These are phyloP conservation scores for Gliomastix tumulicola DNA, from an alignment of 2,329 filamentous ascomycete genomes.

Conservation along the genomic window DNA sequence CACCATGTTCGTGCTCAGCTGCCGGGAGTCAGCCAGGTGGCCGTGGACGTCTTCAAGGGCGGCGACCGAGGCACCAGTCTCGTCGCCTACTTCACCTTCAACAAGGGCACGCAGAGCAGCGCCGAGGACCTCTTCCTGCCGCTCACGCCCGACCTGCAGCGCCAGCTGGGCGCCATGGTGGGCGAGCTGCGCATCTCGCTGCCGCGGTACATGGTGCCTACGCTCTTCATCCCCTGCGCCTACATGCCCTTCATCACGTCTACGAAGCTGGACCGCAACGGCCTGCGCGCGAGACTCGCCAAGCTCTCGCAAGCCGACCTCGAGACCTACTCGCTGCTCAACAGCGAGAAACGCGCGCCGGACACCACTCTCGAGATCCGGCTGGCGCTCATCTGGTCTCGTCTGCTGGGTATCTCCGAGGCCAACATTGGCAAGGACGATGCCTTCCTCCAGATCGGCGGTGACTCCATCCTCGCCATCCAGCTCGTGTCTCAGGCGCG, in stretches of 20 bases:
- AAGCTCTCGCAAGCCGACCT: background rate
- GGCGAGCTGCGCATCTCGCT: conserved; percentile 5
- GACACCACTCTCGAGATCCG: conserved; percentile 22
- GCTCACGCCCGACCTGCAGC: conserved; percentile 1
- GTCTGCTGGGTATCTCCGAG: conserved; percentile 11
- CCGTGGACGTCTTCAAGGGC: conserved; percentile 2
- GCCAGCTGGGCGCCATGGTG: conserved; percentile 7
- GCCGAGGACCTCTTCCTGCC: background rate
- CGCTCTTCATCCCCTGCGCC: conserved; percentile 5
- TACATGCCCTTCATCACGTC: conserved; percentile 6
- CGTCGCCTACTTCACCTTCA: background rate
- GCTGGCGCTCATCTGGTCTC: conserved; percentile 19
- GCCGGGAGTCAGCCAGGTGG: conserved; percentile 1
- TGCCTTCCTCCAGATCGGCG: conserved; percentile 9
- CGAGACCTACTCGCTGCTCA: conserved; percentile 1
- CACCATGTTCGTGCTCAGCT: background rate
- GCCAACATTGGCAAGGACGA: conserved; percentile 5
- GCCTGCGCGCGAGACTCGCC: background rate
- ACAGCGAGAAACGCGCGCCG: conserved; percentile 18
- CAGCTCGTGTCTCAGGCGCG: conserved; percentile 2
- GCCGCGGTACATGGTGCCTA: conserved; percentile 9
- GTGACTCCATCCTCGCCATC: conserved; percentile 10
- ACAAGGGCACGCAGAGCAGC: too few relatives aligned
- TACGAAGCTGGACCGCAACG: conserved; percentile 8
- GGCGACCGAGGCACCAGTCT: background rate